Evolutionary conservation across 2,329 filamentous ascomycete species (phyloP).

Genomic region (Zymoseptoria passerinii): DNA sequence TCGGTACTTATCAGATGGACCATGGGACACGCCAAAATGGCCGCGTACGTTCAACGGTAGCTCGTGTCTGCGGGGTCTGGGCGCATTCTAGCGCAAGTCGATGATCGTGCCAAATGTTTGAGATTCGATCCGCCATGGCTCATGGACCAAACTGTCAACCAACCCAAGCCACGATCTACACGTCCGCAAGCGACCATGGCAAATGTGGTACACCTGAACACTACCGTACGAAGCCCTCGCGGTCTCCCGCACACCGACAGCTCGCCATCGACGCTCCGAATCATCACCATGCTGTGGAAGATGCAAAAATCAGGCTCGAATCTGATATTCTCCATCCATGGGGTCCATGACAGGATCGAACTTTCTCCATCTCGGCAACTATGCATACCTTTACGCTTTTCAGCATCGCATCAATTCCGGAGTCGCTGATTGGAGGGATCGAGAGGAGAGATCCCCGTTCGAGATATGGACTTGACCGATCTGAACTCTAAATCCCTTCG

Average conservation of each 20-base stretch:
- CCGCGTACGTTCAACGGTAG: not conserved
- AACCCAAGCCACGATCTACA: not conserved
- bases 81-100: not conserved
- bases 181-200: not conserved
- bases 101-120: not conserved
- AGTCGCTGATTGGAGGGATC: not conserved
- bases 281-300: not conserved
- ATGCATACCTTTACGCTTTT: not conserved
- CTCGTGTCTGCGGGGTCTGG: not conserved
- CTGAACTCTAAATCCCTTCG: not conserved
- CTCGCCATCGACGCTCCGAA: not conserved
- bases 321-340: not conserved
- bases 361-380: not conserved
- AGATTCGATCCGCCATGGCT: not conserved
- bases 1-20: not conserved
- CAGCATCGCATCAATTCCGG: not conserved
- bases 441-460: not conserved
- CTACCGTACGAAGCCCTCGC: not conserved
- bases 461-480: not conserved
- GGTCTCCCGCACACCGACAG: not conserved
- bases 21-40: not conserved
- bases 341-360: not conserved
- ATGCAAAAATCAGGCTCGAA: not conserved
- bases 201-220: not conserved
- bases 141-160: not conserved